A percentile compares a stretch with the other conserved stretches of the same genome.
These are phyloP conservation scores for Cornus kousa DNA, from an alignment of 148 eudicot genomes.

Conservation along the genomic window DNA sequence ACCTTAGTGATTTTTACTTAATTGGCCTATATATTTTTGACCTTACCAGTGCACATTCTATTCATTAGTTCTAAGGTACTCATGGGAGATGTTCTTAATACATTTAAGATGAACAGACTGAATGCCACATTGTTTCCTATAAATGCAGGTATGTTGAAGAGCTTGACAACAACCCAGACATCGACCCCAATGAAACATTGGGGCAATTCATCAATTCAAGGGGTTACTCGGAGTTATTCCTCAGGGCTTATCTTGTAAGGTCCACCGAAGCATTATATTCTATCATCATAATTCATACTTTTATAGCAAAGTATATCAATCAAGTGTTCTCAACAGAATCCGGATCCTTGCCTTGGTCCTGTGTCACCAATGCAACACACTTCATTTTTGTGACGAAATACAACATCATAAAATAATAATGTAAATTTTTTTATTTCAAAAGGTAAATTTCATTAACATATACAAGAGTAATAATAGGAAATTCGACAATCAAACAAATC, in stretches of 20 bases:
- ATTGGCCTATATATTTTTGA: neutral
- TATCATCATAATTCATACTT: neutral
- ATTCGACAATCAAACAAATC: no score
- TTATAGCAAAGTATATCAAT: neutral
- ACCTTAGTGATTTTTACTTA: no score
- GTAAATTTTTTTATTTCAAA: no score
- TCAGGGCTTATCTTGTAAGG: conserved; percentile 85
- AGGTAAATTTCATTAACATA: no score
- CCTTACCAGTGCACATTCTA: neutral
- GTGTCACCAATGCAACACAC: no score
- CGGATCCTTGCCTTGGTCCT: no score
- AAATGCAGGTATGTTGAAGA: conserved; percentile 75
- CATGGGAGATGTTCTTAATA: no score
- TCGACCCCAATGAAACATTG: conserved; percentile 67
- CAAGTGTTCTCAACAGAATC: neutral
- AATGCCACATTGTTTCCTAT: neutral
- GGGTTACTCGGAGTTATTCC: conserved; percentile 88
- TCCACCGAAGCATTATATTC: neutral
- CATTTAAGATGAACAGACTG: no score
- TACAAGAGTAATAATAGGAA: no score
- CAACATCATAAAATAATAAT: no score
- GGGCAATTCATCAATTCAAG: conserved; percentile 66
- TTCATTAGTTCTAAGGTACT: neutral
- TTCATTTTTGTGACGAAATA: no score
- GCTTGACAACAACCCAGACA: conserved; percentile 68